A percentile compares a stretch with the other conserved stretches of the same genome.
phyloP scores from a whole-genome alignment of 208 protist species.

The Leishmania braziliensis region DNA sequence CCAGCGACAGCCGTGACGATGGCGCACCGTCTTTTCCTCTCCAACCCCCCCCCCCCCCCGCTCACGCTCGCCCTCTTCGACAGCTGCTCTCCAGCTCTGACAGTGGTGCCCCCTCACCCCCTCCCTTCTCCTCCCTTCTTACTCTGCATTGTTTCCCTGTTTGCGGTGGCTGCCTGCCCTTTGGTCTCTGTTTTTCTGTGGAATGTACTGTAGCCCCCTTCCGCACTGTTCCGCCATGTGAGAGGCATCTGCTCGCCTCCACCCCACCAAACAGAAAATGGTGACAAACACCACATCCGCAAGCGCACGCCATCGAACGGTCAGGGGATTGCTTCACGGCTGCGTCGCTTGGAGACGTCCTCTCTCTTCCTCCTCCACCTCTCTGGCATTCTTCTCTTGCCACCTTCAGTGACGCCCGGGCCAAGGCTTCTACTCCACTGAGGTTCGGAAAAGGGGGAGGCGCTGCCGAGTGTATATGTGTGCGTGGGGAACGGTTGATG shows the following conservation, averaged over 20 bases:
- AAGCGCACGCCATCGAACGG: neutral
- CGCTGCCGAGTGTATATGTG: neutral
- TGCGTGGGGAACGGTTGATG: neutral
- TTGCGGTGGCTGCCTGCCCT: neutral
- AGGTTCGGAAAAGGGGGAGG: neutral
- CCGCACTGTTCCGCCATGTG: neutral
- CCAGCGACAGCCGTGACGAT: slow-evolving; percentile 1
- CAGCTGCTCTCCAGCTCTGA: neutral
- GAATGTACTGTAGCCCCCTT: neutral
- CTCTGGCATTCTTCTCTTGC: neutral
- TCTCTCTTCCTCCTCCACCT: neutral
- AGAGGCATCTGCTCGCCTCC: neutral
- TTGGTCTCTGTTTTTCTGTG: neutral
- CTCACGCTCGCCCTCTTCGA: neutral
- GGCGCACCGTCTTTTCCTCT: neutral
- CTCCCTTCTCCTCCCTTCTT: neutral
- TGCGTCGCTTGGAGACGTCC: neutral
- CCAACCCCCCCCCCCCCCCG: neutral
- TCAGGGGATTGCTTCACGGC: neutral
- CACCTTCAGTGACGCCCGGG: neutral
- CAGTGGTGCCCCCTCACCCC: neutral
- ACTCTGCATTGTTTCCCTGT: neutral
- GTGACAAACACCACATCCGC: neutral
- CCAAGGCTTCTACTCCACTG: neutral
- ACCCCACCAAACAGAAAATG: neutral